Conservation (phyloP, 345 rosid genomes). For the Erodium maritimum region DNA sequence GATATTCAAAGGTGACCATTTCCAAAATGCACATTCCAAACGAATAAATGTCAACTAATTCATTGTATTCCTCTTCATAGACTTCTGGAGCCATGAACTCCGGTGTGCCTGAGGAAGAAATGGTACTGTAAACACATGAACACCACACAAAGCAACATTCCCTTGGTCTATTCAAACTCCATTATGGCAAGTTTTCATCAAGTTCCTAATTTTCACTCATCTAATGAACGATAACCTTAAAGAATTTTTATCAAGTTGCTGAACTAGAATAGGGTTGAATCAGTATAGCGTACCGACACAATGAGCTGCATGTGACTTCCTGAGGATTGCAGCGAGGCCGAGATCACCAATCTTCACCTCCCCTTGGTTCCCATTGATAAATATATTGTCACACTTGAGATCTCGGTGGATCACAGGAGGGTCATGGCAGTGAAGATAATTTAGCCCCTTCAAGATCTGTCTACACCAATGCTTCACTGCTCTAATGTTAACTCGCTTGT, state of each 20-base stretch:
- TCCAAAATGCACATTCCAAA: slow-evolving; percentile 98
- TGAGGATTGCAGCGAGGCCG: slow-evolving; percentile 83
- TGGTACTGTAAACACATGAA: slow-evolving; percentile 3
- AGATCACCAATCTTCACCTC: no score
- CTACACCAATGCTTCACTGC: slow-evolving; percentile 93
- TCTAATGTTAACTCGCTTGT: slow-evolving; percentile 76
- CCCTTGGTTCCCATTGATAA: slow-evolving; percentile 88
- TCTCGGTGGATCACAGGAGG: slow-evolving; percentile 97
- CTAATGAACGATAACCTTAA: background rate
- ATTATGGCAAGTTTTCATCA: background rate
- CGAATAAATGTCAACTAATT: slow-evolving; percentile 90
- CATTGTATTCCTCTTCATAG: slow-evolving; percentile 91
- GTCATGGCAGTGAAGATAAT: slow-evolving; percentile 71
- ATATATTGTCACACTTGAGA: slow-evolving; percentile 93
- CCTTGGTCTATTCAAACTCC: background rate
- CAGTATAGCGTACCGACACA: slow-evolving; percentile 62
- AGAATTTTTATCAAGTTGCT: background rate
- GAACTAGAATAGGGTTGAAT: no score
- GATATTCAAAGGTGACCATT: slow-evolving; percentile 96
- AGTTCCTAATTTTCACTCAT: no score
- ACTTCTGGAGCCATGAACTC: slow-evolving; percentile 99
- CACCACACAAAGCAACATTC: background rate
- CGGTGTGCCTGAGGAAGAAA: slow-evolving; percentile 63
- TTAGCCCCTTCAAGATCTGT: slow-evolving; percentile 76
- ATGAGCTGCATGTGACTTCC: slow-evolving; percentile 76